Base-by-base conservation (phyloP, 495 filamentous ascomycete genomes). In the Cercophora newfieldiana region DNA sequence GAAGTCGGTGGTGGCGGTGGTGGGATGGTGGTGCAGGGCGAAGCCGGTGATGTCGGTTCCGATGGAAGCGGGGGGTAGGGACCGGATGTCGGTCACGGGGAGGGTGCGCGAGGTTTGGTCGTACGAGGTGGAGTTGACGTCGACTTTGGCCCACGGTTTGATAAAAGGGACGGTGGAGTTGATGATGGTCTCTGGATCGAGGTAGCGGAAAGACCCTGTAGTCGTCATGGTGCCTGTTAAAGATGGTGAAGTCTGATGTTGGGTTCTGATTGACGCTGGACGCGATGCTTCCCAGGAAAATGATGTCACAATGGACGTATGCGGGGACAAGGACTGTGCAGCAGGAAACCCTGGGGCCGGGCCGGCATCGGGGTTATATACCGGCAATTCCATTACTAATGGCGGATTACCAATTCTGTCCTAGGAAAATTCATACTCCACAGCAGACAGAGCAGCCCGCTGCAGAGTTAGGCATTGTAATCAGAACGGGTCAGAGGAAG, bases 1-100 rank as follows among this genome's bases (percentile, higher is more conserved):
- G 74, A 92, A 96, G 74, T 92, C 95, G 4, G 82, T 80, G 24
- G 75, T 73, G 68, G 87, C 85, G 0, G 72, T 65, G 3, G 82
- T 61, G 0, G 79, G 75, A n/a, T 73, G 64, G 54, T 62, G 69
- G 64, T 71, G 69, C 1, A 80, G 69, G 0, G 78, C 75, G 68
- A 83, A 83, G 21, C 80, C 80, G 24, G 77, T 68, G 49, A 76
- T 67, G 61, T 83, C 80, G 21, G 71, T 77, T 58, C 74, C 75
- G 64, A 79, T 79, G 22, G 37, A 12, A 10, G 10, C 22, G 1
- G 60, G 49, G 31, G 31, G 47, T 31, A 47, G 25, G 21, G 56
- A 65, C 48, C 77, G 69, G 49, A 81, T 37, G 63, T 76, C 59
- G 67, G 73, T 56, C 10, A 81, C 77, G n/a, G 73, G 62, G 50